Base-by-base conservation (phyloP, 2,329 filamentous ascomycete genomes). In the Paracoccidioides lutzii region DNA sequence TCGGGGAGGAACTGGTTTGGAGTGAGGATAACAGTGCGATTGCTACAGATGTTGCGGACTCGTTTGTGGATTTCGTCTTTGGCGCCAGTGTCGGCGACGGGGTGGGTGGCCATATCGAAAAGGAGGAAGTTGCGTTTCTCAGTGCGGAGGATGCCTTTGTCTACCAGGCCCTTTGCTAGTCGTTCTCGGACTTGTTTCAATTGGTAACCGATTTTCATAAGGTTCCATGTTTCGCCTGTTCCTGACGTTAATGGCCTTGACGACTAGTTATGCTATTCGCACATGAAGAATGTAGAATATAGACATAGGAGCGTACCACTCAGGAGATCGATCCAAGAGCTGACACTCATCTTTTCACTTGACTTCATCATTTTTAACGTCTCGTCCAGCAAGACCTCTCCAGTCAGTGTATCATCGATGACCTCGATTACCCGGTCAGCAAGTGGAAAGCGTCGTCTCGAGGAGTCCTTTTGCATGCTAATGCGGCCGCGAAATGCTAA, bases 171-270 rank as follows among this genome's bases (percentile, higher is more conserved):
- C 75, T 98, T 98, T 67, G 90, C 91, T 56, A 98, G 81, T 57
- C 93, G 88, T 77, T 98, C 93, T 69, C 93, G 90, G 57, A 98
- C 93, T 79, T 98, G 93, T 77, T 98, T 98, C 65, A 98, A 81
- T 77, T 98, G 93, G 74, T 98, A 98, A 70, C 93, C 93, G 66
- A 98, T 98, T 79, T 98, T 98, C 93, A 98, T 97, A 62, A 98
- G 77, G 71, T 98, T 98, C 93, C 93, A 98, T 55, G 93, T 98
- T 75, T 98, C 93, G 70, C 93, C 91, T 97, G 68, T 57, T 53
- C 41, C 43, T 60, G 66, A 61, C 22, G 22, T 22, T 22, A 22
- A 22, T 22, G 22, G 22, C 22, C 22, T 22, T 44, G 37, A 45
- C 54, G 30, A 48, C 43, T 37, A 15, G 42, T n/a, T 44, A n/a